phyloP scores from a whole-genome alignment of 345 rosid species.

The Bruguiera parviflora region DNA sequence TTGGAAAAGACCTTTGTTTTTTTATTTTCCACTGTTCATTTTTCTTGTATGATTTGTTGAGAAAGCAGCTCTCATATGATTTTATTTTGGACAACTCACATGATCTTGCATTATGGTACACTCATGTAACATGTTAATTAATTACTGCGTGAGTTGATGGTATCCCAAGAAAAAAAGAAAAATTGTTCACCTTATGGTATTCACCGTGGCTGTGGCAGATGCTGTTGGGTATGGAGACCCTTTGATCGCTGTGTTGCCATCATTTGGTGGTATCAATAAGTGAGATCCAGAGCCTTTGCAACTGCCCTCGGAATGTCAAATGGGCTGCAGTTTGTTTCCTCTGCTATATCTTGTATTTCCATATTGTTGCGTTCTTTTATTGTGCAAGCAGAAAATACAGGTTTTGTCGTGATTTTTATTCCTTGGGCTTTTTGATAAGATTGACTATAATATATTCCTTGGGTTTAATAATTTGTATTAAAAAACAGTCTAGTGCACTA shows the following conservation, averaged over 20 bases:
- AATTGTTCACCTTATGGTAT: no score
- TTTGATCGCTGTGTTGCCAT: constrained; percentile 78
- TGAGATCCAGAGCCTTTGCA: constrained; percentile 16
- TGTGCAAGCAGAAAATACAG: constrained; percentile 5
- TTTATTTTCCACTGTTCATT: background rate
- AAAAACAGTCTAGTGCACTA: background rate
- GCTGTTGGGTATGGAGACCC: constrained; percentile 87
- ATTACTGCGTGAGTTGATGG: no score
- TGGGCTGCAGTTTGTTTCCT: constrained; percentile 1
- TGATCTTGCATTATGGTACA: background rate
- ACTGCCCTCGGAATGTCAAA: background rate
- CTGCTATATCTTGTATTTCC: background rate
- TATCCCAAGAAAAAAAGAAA: no score
- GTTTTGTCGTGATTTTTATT: background rate
- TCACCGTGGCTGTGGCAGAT: constrained; percentile 38
- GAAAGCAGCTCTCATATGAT: background rate
- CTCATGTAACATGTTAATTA: no score
- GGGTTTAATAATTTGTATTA: background rate
- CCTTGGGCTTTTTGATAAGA: background rate
- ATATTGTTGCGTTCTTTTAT: background rate
- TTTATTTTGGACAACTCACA: background rate
- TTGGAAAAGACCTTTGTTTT: no score
- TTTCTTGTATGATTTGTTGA: background rate
- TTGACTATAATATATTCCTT: background rate
- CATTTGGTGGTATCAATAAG: constrained; percentile 54